phyloP scores from a whole-genome alignment of 2,329 filamentous ascomycete species.

The Trichothecium roseum region DNA sequence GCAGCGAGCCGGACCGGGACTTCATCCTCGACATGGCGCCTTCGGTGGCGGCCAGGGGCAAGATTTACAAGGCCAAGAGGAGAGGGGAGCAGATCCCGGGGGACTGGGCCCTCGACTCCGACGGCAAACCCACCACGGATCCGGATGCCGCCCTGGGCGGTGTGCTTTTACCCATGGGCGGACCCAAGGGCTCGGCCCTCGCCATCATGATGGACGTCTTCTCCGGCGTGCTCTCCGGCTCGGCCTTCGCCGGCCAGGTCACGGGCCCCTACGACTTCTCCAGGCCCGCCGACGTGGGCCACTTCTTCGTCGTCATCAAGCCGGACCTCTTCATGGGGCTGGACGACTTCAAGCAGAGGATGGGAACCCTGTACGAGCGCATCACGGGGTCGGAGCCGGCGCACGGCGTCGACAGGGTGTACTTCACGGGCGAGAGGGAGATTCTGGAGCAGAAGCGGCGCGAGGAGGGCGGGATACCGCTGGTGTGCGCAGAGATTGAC shows the following conservation, averaged over 20 bases:
- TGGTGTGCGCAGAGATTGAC: conserved; percentile 45
- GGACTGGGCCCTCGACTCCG: conserved; percentile 65
- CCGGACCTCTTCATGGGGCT: conserved; percentile 64
- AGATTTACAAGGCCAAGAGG: conserved; percentile 60
- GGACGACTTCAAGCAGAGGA: conserved; percentile 57
- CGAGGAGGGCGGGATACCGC: conserved; percentile 45
- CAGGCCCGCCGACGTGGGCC: conserved; percentile 59
- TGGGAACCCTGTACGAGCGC: conserved; percentile 43
- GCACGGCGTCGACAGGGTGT: conserved; percentile 45
- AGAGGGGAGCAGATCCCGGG: conserved; percentile 58
- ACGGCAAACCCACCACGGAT: conserved; percentile 61
- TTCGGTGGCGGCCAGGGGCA: conserved; percentile 58
- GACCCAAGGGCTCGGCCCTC: conserved; percentile 69
- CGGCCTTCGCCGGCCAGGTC: conserved; percentile 69
- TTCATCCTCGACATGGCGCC: conserved; percentile 74
- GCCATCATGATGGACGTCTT: conserved; percentile 87
- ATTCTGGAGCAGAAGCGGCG: conserved; percentile 41
- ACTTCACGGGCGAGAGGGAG: conserved; percentile 54
- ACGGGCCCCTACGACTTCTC: conserved; percentile 66
- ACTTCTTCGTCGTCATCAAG: conserved; percentile 63
- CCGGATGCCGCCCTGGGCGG: conserved; percentile 60
- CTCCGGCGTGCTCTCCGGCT: conserved; percentile 66
- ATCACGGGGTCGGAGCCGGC: conserved; percentile 45
- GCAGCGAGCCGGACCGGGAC: conserved; percentile 32
- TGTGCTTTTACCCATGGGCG: conserved; percentile 80